Percentiles rank a stretch among this genome's conserved stretches.
Evolutionary conservation across 75 land plant genomes (phyloP).

Genomic region (Adiantum capillusveneris): DNA sequence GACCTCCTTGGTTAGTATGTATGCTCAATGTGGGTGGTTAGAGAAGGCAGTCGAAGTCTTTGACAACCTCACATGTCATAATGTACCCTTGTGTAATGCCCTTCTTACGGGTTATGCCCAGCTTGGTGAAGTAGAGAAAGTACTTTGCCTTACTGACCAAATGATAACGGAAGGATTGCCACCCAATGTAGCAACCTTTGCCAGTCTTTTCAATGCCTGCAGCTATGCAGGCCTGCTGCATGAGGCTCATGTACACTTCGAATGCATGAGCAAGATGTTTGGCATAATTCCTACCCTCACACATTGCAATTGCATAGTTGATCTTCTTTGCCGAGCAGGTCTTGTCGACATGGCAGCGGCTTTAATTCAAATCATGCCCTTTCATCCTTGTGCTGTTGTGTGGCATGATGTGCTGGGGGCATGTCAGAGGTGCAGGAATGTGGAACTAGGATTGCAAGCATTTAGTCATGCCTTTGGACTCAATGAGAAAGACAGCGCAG

Average conservation of each 20-base stretch:
- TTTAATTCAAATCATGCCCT: background rate
- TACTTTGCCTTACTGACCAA: slow-evolving; percentile 20
- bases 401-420: background rate
- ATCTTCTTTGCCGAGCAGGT: slow-evolving; percentile 7
- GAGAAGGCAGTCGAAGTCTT: slow-evolving; percentile 22
- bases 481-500: background rate
- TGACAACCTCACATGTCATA: slow-evolving; percentile 32
- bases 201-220: slow-evolving; percentile 46
- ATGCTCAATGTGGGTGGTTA: background rate
- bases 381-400: background rate
- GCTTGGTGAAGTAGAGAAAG: slow-evolving; percentile 35
- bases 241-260: slow-evolving; percentile 25
- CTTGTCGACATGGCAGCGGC: background rate
- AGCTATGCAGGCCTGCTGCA: slow-evolving; percentile 21
- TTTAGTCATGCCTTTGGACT: background rate
- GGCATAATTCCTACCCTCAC: background rate
- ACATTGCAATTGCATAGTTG: background rate
- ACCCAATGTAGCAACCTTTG: slow-evolving; percentile 26
- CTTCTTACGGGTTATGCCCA: slow-evolving; percentile 44
- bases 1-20: background rate
- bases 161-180: slow-evolving; percentile 27
- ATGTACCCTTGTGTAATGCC: slow-evolving; percentile 42
- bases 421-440: background rate
- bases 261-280: slow-evolving; percentile 8
- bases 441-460: slow-evolving; percentile 13